Percentiles rank a stretch among this genome's conserved stretches.
Evolutionary conservation across 164 flowering plant species (phyloP).

Genomic region (Magnolia officinalis): DNA sequence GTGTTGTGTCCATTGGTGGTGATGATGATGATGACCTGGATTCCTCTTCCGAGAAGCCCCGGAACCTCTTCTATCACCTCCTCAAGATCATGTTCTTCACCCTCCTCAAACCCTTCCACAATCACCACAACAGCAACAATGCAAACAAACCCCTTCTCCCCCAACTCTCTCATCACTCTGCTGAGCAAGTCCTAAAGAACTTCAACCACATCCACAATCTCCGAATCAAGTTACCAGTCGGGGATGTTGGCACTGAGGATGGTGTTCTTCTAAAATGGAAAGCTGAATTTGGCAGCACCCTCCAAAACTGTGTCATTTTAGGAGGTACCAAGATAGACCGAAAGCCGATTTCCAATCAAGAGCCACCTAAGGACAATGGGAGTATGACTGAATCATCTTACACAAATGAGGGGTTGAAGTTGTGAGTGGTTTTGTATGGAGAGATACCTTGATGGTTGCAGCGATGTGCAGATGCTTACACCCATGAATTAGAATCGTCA

Average conservation of each 20-base stretch:
- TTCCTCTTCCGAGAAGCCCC: too few species aligned
- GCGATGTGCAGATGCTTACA: too few species aligned
- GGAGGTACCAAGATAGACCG: constrained; percentile 18
- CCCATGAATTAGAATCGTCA: too few species aligned
- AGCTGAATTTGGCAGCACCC: too few species aligned
- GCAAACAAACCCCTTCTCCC: not conserved
- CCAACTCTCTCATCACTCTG: not conserved
- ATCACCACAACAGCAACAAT: not conserved
- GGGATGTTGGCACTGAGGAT: constrained; percentile 27
- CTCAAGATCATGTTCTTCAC: not conserved
- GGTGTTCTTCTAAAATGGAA: too few species aligned
- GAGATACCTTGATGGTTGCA: too few species aligned
- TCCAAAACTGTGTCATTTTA: not conserved
- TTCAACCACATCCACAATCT: constrained; percentile 39
- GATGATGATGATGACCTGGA: too few species aligned
- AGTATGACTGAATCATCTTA: not conserved
- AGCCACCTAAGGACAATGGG: not conserved
- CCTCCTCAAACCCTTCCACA: not conserved
- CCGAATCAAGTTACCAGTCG: constrained; percentile 45
- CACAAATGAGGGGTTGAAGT: constrained; percentile 7
- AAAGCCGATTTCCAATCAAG: not conserved
- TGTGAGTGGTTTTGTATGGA: not conserved
- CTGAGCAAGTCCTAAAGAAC: constrained; percentile 31
- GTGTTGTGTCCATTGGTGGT: not conserved
- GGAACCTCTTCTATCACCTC: not conserved